Base-by-base conservation (phyloP, 306 rosid species). In the Sindora glabra region DNA sequence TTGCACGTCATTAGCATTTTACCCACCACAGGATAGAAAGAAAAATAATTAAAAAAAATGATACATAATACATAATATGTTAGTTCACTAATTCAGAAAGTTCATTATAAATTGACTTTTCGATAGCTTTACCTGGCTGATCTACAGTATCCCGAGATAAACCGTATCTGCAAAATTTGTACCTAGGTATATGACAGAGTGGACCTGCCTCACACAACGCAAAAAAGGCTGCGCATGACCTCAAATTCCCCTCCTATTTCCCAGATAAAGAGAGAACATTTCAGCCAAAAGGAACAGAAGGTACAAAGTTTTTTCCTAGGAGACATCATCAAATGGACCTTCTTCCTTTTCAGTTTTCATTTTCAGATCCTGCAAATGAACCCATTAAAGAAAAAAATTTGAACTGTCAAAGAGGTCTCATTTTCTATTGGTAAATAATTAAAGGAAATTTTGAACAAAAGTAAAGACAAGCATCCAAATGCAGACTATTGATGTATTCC, bases 281-380 rank as follows among this genome's bases (percentile, higher is more conserved):
- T 72, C 74, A 64, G 58, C 62, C 72, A 71, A 72, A 77, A 70
- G 39, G 62, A 67, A 64, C 46, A 63, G n/a, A 65, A 76, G 55
- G 41, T 62, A 70, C 71, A 74, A 47, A 58, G n/a, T n/a, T n/a
- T 64, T 70, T 73, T 62, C 72, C 85, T 74, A 91, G 87, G 87
- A 91, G 84, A 67, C 77, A 75, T 85, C 97, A 61, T 86, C 94
- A 75, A 91, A 91, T 59, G 91, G 66, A 51, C 95, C 88, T 60
- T 78, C 94, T 80, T n/a, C n/a, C n/a, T 77, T 77, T 39, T n/a
- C n/a, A n/a, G n/a, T n/a, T n/a, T n/a, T 65, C 83, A 75, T 74
- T 69, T 79, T 77, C 95, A 58, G 77, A 68, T 79, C 95, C 96
- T 87, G 95, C 87, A 79, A 72, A 71, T 36, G 74, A 62, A 68